A percentile compares a stretch with the other conserved stretches of the same genome.
These are phyloP conservation scores for Lentinula aciculospora DNA, from an alignment of 768 basidiomycete genomes.

Conservation along the genomic window DNA sequence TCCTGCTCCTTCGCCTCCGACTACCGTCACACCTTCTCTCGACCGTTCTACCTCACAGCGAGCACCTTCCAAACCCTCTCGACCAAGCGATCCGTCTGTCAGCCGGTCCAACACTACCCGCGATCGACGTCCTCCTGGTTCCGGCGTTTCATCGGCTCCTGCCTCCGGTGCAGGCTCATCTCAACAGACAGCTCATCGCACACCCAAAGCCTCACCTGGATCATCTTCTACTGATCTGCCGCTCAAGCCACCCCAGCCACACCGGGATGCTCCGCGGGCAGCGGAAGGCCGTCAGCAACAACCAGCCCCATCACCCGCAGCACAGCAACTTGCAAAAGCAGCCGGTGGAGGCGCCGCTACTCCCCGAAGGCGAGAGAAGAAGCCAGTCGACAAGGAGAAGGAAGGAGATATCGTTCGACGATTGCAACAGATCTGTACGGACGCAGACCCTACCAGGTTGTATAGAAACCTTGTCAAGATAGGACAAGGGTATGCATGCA, in stretches of 20 bases:
- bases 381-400: conserved; percentile 70
- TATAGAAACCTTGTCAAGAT: conserved; percentile 95
- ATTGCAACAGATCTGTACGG: conserved; percentile 91
- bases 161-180: conserved; percentile 16
- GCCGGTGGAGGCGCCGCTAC: conserved; percentile 65
- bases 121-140: conserved; percentile 37
- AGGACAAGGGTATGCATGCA: conserved; percentile 79
- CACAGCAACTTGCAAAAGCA: conserved; percentile 59
- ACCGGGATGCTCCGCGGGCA: conserved; percentile 20
- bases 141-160: conserved; percentile 23
- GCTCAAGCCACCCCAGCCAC: conserved; percentile 30
- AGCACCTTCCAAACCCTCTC: conserved; percentile 49
- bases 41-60: conserved; percentile 89
- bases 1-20: conserved; percentile 71
- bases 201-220: conserved; percentile 48
- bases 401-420: conserved; percentile 90
- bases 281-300: conserved; percentile 22
- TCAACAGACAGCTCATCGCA: conserved; percentile 27
- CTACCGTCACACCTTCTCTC: conserved; percentile 57
- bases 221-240: conserved; percentile 57
- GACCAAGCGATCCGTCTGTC: conserved; percentile 39
- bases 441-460: conserved; percentile 92
- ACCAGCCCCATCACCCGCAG: conserved; percentile 59
- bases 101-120: conserved; percentile 67
- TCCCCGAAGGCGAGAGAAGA: conserved; percentile 81